Evolutionary conservation across 257 asterid genomes (phyloP), one percentile per base, ranked within the genome.

Genomic region (Gentiana macrophylla): DNA sequence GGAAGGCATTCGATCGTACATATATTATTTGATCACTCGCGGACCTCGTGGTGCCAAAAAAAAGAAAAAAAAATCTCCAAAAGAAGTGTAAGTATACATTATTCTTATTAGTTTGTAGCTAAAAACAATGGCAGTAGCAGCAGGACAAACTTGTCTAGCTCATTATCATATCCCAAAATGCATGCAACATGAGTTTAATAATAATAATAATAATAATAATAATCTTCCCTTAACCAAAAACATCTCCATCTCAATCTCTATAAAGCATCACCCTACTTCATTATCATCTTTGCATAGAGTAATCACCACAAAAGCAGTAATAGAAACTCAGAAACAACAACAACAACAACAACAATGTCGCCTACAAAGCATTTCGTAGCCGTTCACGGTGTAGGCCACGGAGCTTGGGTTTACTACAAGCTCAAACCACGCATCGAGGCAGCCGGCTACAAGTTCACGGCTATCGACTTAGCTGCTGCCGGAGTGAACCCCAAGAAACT

Each of bases 311-410:
- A 3, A n/a, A 51, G 12, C 32, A 41, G 9, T 4, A 33, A 37
- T 5, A 41, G 6, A 24, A 3, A 36, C 1, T 3, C 48, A 7
- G 6, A 32, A 12, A n/a, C n/a, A 3, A 13, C 49, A 10, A 65
- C 7, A 47, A 63, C 70, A 71, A 71, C 15, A 4, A 67, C 53
- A 15, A 52, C 49, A 36, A 51, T 62, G 13, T 57, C 58, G 52
- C 70, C 24, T 15, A 15, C 54, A 15, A 78, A 75, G 75, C 90
- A 79, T 53, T 76, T 82, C 57, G 80, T 82, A 13, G 79, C 80
- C 2, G 80, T 79, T 43, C 90, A 82, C 44, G 90, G 90, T 12
- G 90, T 70, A n/a, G 75, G 90, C 24, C 90, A 82, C 15, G 90
- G 90, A 6, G 59, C 84, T 7, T 79, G 90, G 90, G 81, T 74